Evolutionary conservation across 306 rosid genomes (phyloP).

Genomic region (Potentilla sterilis): DNA sequence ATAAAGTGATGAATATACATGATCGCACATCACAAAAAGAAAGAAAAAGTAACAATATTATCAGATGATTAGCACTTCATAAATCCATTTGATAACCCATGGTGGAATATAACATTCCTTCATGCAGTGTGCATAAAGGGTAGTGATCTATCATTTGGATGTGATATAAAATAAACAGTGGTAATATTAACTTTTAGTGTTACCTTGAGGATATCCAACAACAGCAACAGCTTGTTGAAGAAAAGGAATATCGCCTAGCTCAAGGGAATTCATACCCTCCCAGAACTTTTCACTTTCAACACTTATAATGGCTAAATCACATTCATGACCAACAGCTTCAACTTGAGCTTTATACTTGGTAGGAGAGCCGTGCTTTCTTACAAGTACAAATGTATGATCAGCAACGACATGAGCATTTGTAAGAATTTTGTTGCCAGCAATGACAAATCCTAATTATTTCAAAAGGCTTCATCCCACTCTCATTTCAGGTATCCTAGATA

Average conservation of each 20-base stretch:
- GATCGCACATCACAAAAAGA: background rate
- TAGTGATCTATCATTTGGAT: background rate
- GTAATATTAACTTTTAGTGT: background rate
- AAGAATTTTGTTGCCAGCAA: conserved; percentile 65
- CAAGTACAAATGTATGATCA: conserved; percentile 83
- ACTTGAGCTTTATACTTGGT: conserved; percentile 77
- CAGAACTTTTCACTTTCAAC: conserved; percentile 70
- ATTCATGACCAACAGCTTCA: conserved; percentile 87
- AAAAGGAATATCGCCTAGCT: conserved; percentile 76
- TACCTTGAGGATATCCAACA: conserved; percentile 96
- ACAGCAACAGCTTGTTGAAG: conserved; percentile 90
- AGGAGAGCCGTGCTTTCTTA: conserved; percentile 91
- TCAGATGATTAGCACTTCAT: background rate
- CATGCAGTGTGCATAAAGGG: background rate
- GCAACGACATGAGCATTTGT: conserved; percentile 97
- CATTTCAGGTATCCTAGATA: background rate
- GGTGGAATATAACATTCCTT: background rate
- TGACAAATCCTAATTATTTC: conserved; percentile 55
- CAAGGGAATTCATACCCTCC: conserved; percentile 65
- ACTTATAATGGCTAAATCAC: conserved; percentile 74
- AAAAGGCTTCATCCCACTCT: background rate
- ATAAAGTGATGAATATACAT: background rate
- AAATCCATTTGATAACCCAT: background rate
- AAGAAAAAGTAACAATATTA: no score
- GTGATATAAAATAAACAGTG: background rate